Percentiles rank a stretch among this genome's conserved stretches.
Evolutionary conservation across 2,329 filamentous ascomycete species (phyloP).

Genomic region (Chrysosporium keratinophilum): DNA sequence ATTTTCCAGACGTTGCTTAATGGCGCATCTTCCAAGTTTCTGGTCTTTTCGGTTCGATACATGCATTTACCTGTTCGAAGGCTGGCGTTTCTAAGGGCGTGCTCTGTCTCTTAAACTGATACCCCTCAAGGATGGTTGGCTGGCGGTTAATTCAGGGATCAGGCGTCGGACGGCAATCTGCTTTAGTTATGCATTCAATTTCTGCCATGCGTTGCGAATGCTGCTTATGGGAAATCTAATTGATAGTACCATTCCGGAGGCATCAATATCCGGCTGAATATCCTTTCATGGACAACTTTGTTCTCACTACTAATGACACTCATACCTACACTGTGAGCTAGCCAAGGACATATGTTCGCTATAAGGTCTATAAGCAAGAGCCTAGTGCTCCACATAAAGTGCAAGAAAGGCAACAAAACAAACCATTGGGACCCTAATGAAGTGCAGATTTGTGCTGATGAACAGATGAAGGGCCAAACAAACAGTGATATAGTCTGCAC

Average conservation of each 20-base stretch:
- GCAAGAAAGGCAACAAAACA: too few species aligned
- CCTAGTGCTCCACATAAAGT: too few species aligned
- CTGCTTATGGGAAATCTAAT: background rate
- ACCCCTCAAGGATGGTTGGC: slow-evolving; percentile 6
- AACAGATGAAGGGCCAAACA: too few species aligned
- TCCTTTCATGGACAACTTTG: background rate
- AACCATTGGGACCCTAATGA: too few species aligned
- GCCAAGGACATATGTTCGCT: too few species aligned
- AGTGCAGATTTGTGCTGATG: too few species aligned
- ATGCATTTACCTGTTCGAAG: background rate
- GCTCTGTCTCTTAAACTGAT: slow-evolving; percentile 1
- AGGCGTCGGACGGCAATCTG: slow-evolving; percentile 1
- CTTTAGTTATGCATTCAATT: background rate
- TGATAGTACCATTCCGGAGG: background rate
- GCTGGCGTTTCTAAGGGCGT: background rate
- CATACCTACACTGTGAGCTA: too few species aligned
- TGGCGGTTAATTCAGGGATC: background rate
- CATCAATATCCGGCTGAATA: background rate
- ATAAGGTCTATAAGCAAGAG: too few species aligned
- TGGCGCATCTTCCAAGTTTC: background rate
- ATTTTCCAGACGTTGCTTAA: slow-evolving; percentile 19
- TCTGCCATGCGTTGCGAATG: background rate
- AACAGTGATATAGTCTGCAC: too few species aligned
- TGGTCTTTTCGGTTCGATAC: background rate
- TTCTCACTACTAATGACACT: too few species aligned